These are phyloP conservation scores for Arthroderma sp. DNA, from an alignment of 2,329 filamentous ascomycete species.

Conservation along the genomic window DNA sequence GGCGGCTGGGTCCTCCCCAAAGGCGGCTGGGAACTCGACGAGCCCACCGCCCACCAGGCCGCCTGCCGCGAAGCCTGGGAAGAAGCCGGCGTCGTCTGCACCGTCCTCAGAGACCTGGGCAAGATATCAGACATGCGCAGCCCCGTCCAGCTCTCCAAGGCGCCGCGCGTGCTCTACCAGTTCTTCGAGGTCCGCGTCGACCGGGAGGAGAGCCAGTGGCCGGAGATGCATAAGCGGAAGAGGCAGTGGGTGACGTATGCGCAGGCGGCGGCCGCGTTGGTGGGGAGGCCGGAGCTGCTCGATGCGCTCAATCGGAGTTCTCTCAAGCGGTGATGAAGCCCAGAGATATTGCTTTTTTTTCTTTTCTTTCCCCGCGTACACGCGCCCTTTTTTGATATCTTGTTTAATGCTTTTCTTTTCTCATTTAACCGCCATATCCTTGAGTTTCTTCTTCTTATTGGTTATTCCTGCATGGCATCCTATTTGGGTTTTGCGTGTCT, in stretches of 20 bases:
- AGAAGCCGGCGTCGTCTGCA: constrained; percentile 83
- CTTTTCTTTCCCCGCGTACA: not conserved
- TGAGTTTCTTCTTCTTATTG: not conserved
- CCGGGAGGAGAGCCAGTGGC: constrained; percentile 77
- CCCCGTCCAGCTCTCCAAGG: constrained; percentile 41
- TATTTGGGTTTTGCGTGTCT: not conserved
- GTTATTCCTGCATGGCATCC: not conserved
- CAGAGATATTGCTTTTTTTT: not conserved
- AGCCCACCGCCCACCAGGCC: constrained; percentile 74
- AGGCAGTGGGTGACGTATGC: constrained; percentile 80
- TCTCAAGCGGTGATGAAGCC: constrained; percentile 44
- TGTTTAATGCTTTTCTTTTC: not conserved
- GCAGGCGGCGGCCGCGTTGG: constrained; percentile 66
- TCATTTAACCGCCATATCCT: constrained; percentile 1
- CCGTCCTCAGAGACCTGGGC: constrained; percentile 73
- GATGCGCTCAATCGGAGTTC: constrained; percentile 77
- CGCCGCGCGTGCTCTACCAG: constrained; percentile 55
- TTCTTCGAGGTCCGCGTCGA: constrained; percentile 72
- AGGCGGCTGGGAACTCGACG: constrained; percentile 93
- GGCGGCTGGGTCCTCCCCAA: constrained; percentile 96
- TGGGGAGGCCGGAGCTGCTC: constrained; percentile 69
- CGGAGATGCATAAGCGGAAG: constrained; percentile 82
- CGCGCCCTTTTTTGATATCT: not conserved
- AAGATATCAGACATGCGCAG: constrained; percentile 70
- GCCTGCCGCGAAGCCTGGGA: constrained; percentile 90